Conservation (phyloP, 2,329 filamentous ascomycete genomes). For the Canariomyces notabilis region DNA sequence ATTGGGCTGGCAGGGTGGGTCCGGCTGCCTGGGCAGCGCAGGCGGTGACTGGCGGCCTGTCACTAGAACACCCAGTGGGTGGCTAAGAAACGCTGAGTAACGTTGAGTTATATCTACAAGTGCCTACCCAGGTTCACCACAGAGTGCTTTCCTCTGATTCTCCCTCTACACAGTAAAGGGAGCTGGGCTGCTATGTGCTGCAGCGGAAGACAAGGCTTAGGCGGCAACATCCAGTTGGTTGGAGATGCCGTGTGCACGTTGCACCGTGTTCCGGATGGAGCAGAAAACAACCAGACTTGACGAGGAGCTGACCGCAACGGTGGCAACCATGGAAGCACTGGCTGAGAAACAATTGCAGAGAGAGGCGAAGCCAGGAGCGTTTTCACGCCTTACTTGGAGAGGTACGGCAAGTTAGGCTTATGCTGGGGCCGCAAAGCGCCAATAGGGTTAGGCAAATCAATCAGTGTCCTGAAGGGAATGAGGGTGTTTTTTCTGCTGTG, state of each 20-base stretch:
- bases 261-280: conserved; percentile 12
- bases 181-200: background rate
- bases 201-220: conserved; percentile 25
- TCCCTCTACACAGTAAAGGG: background rate
- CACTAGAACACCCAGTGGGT: too few relatives aligned
- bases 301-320: conserved; percentile 1
- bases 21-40: conserved; percentile 13
- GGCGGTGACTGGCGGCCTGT: conserved; percentile 16
- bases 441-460: too few relatives aligned
- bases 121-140: background rate
- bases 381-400: too few relatives aligned
- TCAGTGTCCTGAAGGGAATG: background rate
- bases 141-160: conserved; percentile 15
- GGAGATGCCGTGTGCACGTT: conserved; percentile 21
- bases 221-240: conserved; percentile 30
- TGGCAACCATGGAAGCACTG: conserved; percentile 8
- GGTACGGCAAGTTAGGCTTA: too few relatives aligned
- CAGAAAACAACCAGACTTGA: background rate
- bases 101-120: conserved; percentile 7
- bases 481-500: background rate
- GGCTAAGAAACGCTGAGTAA: conserved; percentile 23
- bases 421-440: too few relatives aligned
- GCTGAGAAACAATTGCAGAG: conserved; percentile 3
- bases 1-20: conserved; percentile 22
- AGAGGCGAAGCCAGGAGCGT: background rate